These are phyloP conservation scores for Coemansia sp. DNA, from an alignment of 192 early-diverging fungal species.

Conservation along the genomic window DNA sequence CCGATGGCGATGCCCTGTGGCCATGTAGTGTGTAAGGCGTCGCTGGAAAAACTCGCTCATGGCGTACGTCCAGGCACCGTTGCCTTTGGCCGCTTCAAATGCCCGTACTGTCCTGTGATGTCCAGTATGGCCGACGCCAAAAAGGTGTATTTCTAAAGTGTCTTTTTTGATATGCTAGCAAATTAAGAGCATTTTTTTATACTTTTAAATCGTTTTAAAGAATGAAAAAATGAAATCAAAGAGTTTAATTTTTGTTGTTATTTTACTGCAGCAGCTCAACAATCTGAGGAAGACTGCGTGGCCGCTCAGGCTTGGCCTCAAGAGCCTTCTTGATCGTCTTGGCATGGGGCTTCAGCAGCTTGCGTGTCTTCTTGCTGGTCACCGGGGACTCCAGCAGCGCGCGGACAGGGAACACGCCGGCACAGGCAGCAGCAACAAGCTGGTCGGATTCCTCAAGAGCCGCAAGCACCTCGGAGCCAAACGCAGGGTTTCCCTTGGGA, in stretches of 20 bases:
- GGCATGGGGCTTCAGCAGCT: conserved; percentile 24
- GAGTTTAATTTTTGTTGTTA: neutral
- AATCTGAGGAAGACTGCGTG: conserved; percentile 28
- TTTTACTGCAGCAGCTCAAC: conserved; percentile 11
- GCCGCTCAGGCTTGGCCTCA: conserved; percentile 12
- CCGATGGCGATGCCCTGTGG: conserved; percentile 99
- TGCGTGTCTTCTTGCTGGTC: conserved; percentile 21
- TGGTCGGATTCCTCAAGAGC: conserved; percentile 16
- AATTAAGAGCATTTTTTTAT: neutral
- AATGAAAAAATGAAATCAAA: neutral
- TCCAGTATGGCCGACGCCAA: conserved; percentile 75
- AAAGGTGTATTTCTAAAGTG: conserved; percentile 71
- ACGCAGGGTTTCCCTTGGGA: conserved; percentile 29
- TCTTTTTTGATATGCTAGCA: neutral
- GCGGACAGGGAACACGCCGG: conserved; percentile 53
- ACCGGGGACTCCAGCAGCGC: conserved; percentile 49
- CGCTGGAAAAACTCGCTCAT: conserved; percentile 78
- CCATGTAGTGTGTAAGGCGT: conserved; percentile 93
- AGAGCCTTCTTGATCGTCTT: conserved; percentile 13
- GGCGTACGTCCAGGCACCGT: conserved; percentile 58
- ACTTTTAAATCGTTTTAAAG: neutral
- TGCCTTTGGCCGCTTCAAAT: conserved; percentile 78
- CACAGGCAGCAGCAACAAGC: conserved; percentile 32
- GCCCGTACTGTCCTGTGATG: conserved; percentile 95
- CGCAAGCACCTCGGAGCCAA: conserved; percentile 30